Base-by-base conservation (phyloP, 139 green algal genomes). In the Tetradesmus lagerheimii region DNA sequence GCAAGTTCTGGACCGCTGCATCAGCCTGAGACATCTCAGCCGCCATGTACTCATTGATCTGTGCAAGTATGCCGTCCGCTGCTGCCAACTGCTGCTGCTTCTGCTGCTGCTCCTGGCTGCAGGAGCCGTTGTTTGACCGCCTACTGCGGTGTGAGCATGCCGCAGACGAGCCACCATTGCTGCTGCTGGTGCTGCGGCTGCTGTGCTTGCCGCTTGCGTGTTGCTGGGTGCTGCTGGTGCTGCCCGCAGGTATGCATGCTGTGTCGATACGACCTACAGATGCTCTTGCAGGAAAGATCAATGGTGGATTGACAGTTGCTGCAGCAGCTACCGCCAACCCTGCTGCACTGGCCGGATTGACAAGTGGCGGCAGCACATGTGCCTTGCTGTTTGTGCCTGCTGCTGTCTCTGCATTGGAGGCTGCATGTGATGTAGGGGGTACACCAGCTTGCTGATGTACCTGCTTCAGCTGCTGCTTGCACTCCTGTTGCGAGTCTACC, bases 41-140 rank as follows among this genome's bases (percentile, higher is more conserved):
- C 12, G 76, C 76, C 35, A 82, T 31, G 37, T 47, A 82, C 15
- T 47, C 35, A 35, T 82, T 39, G 27, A 82, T 82, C 27, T 82
- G 38, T 31, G 35, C 76, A 6, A 82, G 25, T 16, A 82, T 38
- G 18, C 37, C 14, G 31, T 82, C 35, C 18, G 76, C 76, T 39
- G 38, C 25, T 4, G 76, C 76, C 20, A 82, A 18, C 35, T 82
- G 76, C 76, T 82, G 76, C 76, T 82, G 37, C 35, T 84, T 64
- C n/a, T 62, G 79, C 39, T 84, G 79, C 29, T 84, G 79, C 79
- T 71, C 57, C 20, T 8, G 57, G 57, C 57, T 71, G 57, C 57
- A 71, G 23, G 23, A 31, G 57, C 25, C 31, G 57, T 23, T 31
- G 57, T 5, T 31, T 20, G 23, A 31, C 3, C 23, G n/a, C 23